Evolutionary conservation across 2,329 filamentous ascomycete species (phyloP), one percentile per base, ranked within the genome.

Genomic region (Xylariaceae sp.): DNA sequence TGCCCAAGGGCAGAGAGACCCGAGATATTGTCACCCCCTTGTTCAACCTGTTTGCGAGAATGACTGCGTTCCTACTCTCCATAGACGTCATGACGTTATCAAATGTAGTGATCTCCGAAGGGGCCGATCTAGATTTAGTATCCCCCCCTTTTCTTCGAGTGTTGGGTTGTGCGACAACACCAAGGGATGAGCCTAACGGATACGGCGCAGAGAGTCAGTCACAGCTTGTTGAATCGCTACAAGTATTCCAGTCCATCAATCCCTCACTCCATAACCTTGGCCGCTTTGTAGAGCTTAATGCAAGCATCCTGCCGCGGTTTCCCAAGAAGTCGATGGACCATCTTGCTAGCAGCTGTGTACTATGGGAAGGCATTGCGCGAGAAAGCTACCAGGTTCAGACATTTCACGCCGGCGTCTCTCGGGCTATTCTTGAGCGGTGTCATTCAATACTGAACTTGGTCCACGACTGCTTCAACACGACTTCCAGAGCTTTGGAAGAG

Each of bases 11-110:
- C 3, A 45, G 33, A 61, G 65, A 51, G 48, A 57, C 37, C 41
- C 57, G 55, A 49, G 38, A 52, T 18, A 42, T 57, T 15, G 41
- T 69, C 7, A 60, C 60, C 4, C 52, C 62, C 2, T 49, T 62
- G 22, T 55, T 68, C 3, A 52, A 54, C n/a, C 52, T 55, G 2
- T 74, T 72, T 47, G 67, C 74, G n/a, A 67, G 60, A 42, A 56
- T 83, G 34, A 64, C 76, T 1, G 74, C 71, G 11, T 69, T 68
- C 45, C 74, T 81, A 44, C 60, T 81, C 39, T 55, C 63, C 12
- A 59, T 79, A 45, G 79, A 83, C 52, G 50, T 63, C 28, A 54
- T 55, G 37, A 62, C 60, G 2, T 46, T 74, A 16, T 47, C 55
- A 18, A 49, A 45, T 15, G 39, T 42, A 16, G 8, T 37, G 4